Evolutionary conservation across 495 filamentous ascomycete genomes (phyloP).

Genomic region (Hyaloscypha finlandica): DNA sequence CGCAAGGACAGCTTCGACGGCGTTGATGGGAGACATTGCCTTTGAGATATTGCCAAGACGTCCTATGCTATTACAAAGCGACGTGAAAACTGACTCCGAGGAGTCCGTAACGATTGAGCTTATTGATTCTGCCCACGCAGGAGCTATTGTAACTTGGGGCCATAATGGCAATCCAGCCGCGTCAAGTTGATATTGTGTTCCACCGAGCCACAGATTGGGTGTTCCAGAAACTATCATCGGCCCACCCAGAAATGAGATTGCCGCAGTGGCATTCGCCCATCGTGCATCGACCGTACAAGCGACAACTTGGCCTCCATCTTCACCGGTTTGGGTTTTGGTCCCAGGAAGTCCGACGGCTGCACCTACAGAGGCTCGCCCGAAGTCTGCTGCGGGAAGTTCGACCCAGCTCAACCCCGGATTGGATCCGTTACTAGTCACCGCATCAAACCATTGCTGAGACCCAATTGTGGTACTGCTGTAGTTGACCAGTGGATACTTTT

Average conservation of each 20-base stretch:
- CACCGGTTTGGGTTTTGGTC: neutral
- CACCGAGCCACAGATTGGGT: neutral
- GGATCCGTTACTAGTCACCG: conserved; percentile 8
- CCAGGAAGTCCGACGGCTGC: conserved; percentile 16
- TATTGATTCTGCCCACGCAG: conserved; percentile 11
- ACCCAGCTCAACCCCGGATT: conserved; percentile 15
- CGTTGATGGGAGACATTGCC: neutral
- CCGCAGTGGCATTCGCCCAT: conserved; percentile 21
- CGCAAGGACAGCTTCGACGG: conserved; percentile 21
- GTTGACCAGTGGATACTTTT: conserved; percentile 9
- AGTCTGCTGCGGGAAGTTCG: conserved; percentile 10
- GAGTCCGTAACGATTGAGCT: neutral
- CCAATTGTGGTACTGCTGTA: neutral
- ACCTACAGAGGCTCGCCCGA: conserved; percentile 12
- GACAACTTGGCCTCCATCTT: conserved; percentile 8
- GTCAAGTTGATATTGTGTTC: neutral
- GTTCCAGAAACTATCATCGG: conserved; percentile 13
- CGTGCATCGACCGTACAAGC: conserved; percentile 23
- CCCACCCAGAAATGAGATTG: conserved; percentile 6
- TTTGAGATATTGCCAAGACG: conserved; percentile 6
- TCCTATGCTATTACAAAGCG: conserved; percentile 9
- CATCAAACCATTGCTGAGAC: conserved; percentile 17
- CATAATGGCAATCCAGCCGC: conserved; percentile 5
- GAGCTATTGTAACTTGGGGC: conserved; percentile 15
- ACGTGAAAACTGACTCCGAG: conserved; percentile 8